These are phyloP conservation scores for Phytophthora sansomeana DNA, from an alignment of 352 stramenopile genomes.

Conservation along the genomic window DNA sequence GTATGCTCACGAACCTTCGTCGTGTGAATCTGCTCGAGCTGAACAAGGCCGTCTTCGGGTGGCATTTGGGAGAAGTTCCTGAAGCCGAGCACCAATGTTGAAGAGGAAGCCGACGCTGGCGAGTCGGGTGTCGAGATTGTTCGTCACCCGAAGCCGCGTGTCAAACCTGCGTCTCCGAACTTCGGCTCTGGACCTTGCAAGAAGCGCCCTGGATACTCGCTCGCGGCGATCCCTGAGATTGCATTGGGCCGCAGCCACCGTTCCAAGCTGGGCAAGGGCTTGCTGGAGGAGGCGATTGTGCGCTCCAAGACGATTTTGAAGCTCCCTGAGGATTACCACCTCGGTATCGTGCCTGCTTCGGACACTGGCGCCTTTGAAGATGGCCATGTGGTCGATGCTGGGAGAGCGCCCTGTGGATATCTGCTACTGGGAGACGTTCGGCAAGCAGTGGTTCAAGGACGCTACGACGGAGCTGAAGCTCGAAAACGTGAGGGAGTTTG, in stretches of 20 bases:
- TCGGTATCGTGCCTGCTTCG: conserved; percentile 97
- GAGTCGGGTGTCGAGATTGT: conserved; percentile 56
- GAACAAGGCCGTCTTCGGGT: conserved; percentile 53
- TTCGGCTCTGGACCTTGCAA: conserved; percentile 99
- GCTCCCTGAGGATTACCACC: conserved; percentile 95
- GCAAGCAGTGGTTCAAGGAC: conserved; percentile 97
- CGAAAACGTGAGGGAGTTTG: conserved; percentile 94
- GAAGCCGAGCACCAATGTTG: conserved; percentile 46
- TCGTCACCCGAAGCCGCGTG: conserved; percentile 69
- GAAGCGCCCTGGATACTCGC: conserved; percentile 97
- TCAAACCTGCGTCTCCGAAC: conserved; percentile 91
- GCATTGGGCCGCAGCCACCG: conserved; percentile 96
- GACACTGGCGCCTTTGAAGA: conserved; percentile 99
- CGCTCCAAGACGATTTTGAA: conserved; percentile 95
- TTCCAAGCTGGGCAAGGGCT: conserved; percentile 97
- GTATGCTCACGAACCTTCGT: conserved; percentile 85
- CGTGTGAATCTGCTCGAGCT: conserved; percentile 88
- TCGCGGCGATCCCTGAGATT: conserved; percentile 89
- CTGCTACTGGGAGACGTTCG: conserved; percentile 98
- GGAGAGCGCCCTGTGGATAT: conserved; percentile 93
- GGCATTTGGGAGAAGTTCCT: conserved; percentile 73
- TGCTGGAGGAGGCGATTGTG: conserved; percentile 95
- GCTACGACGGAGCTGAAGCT: conserved; percentile 95
- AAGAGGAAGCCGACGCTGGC: conserved; percentile 31
- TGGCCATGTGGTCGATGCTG: conserved; percentile 99